Evolutionary conservation across 805 yeast genomes (phyloP).

Genomic region (Metschnikowia lochheadii): DNA sequence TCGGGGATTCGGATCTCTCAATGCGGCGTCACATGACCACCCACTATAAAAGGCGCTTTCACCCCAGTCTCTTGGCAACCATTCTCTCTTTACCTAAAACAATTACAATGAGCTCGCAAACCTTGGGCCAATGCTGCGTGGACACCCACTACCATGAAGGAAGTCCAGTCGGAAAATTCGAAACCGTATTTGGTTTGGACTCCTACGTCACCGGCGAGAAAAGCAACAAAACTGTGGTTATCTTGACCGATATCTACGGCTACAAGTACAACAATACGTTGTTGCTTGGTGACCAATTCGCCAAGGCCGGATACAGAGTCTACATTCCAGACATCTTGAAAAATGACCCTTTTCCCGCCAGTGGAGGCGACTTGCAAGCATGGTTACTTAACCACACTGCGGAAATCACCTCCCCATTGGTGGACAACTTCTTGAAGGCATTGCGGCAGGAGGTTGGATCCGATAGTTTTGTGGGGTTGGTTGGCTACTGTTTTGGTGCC

Average conservation of each 20-base stretch:
- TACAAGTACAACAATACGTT: conserved; percentile 50
- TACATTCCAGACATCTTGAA: conserved; percentile 72
- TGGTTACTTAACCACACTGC: conserved; percentile 60
- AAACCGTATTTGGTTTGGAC: conserved; percentile 39
- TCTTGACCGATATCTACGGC: conserved; percentile 72
- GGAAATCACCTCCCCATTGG: conserved; percentile 44
- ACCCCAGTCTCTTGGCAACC: background rate
- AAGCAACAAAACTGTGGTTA: conserved; percentile 47
- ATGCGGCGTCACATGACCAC: background rate
- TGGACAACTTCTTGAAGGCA: conserved; percentile 43
- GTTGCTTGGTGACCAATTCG: conserved; percentile 64
- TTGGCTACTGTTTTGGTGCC: conserved; percentile 87
- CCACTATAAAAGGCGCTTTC: background rate
- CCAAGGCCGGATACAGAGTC: conserved; percentile 59
- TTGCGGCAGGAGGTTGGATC: conserved; percentile 42
- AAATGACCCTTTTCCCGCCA: conserved; percentile 34
- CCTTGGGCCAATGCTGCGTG: conserved; percentile 48
- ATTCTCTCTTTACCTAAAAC: background rate
- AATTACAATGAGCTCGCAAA: conserved; percentile 43
- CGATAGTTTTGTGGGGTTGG: conserved; percentile 46
- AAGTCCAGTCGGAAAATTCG: conserved; percentile 40
- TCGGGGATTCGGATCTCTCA: background rate
- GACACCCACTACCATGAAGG: conserved; percentile 47
- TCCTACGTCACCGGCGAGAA: conserved; percentile 30
- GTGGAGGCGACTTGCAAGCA: conserved; percentile 15